phyloP scores from a whole-genome alignment of 768 basidiomycete species.

The Pholiota conissans region DNA sequence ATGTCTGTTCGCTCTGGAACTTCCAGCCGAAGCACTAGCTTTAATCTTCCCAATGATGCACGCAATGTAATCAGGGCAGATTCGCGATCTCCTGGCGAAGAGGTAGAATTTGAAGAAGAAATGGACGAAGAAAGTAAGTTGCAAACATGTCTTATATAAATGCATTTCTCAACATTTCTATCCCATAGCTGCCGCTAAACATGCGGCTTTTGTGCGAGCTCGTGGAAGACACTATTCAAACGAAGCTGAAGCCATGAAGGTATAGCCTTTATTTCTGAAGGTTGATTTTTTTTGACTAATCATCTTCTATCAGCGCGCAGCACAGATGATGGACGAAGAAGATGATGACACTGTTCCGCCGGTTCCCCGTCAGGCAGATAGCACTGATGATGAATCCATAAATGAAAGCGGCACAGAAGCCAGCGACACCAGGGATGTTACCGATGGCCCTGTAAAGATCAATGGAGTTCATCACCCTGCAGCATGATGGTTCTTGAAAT shows the following conservation, averaged over 20 bases:
- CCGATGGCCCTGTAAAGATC: slow-evolving; percentile 15
- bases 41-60: slow-evolving; percentile 74
- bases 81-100: slow-evolving; percentile 61
- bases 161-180: not conserved
- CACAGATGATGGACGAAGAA: slow-evolving; percentile 64
- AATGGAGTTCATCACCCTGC: slow-evolving; percentile 26
- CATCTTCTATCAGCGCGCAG: slow-evolving; percentile 51
- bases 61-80: slow-evolving; percentile 57
- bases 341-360: slow-evolving; percentile 43
- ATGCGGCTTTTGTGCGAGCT: slow-evolving; percentile 78
- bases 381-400: slow-evolving; percentile 17
- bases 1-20: slow-evolving; percentile 56
- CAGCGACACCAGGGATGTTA: slow-evolving; percentile 6
- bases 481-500: slow-evolving; percentile 2
- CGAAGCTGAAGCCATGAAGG: slow-evolving; percentile 93
- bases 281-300: slow-evolving; percentile 3
- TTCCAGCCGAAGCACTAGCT: slow-evolving; percentile 81
- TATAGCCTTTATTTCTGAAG: slow-evolving; percentile 26
- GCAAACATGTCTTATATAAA: not conserved
- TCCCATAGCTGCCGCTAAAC: slow-evolving; percentile 70
- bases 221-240: slow-evolving; percentile 87
- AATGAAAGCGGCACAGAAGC: slow-evolving; percentile 17
- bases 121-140: slow-evolving; percentile 86
- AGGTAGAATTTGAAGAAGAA: slow-evolving; percentile 75
- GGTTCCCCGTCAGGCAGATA: slow-evolving; percentile 22